These are phyloP conservation scores for Mortierella sp. DNA, from an alignment of 371 early-diverging fungal species.

Conservation along the genomic window DNA sequence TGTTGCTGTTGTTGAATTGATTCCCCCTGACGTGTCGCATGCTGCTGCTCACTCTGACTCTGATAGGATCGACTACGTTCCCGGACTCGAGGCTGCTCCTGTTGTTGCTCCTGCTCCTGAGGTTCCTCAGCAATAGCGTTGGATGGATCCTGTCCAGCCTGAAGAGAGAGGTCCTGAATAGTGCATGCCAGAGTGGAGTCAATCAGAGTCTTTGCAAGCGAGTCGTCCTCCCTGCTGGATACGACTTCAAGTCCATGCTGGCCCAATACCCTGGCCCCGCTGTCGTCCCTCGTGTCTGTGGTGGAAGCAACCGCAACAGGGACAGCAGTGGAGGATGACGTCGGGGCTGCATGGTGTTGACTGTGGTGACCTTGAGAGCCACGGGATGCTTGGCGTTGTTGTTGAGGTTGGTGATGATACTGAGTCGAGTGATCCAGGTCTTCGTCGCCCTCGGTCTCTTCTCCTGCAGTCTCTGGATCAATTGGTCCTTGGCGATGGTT, in stretches of 20 bases:
- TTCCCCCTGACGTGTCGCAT: neutral
- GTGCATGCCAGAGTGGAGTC: conserved; percentile 34
- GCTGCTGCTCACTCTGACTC: neutral
- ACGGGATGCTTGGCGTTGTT: neutral
- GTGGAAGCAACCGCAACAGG: neutral
- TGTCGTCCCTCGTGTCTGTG: conserved; percentile 1
- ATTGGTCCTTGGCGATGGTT: neutral
- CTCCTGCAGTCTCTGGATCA: conserved; percentile 22
- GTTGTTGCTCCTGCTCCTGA: conserved; percentile 14
- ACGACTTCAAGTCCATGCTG: neutral
- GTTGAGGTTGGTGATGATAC: conserved; percentile 6
- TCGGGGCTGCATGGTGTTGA: neutral
- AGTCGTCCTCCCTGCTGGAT: conserved; percentile 29
- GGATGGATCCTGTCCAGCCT: conserved; percentile 13
- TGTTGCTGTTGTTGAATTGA: neutral
- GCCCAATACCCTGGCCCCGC: neutral
- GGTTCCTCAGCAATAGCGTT: neutral
- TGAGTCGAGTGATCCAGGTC: neutral
- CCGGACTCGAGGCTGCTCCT: neutral
- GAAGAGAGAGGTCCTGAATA: conserved; percentile 34
- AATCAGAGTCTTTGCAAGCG: conserved; percentile 43
- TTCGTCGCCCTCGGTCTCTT: conserved; percentile 31
- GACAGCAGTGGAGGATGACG: neutral
- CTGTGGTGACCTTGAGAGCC: neutral
- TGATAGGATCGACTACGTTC: neutral